Percentiles rank a stretch among this genome's conserved stretches.
phyloP scores from a whole-genome alignment of 164 flowering plant genomes.

The Annona squamosa region DNA sequence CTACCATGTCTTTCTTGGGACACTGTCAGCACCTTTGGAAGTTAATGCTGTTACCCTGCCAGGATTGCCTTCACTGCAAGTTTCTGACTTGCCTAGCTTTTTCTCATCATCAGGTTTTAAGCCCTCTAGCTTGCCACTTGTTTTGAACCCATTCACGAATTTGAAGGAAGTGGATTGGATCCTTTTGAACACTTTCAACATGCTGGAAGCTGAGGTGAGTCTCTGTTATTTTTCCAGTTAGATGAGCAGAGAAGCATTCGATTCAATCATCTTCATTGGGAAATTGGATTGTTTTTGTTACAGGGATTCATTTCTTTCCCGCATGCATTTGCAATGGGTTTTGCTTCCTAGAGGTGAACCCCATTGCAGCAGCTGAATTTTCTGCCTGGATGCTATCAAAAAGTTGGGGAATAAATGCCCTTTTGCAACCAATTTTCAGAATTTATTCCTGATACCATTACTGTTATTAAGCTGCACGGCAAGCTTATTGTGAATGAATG shows the following conservation, averaged over 20 bases:
- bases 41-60: constrained; percentile 18
- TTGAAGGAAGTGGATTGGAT: constrained; percentile 19
- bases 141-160: constrained; percentile 19
- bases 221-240: neutral
- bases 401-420: too few relatives aligned
- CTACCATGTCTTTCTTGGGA: constrained; percentile 15
- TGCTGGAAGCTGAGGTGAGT: constrained; percentile 19
- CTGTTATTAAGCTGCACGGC: too few relatives aligned
- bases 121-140: constrained; percentile 5
- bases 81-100: constrained; percentile 34
- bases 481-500: too few relatives aligned
- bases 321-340: neutral
- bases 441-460: too few relatives aligned
- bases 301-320: neutral
- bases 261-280: neutral
- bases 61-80: constrained; percentile 20
- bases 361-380: too few relatives aligned
- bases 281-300: too few relatives aligned
- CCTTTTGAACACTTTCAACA: constrained; percentile 18
- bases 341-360: too few relatives aligned
- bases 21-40: neutral
- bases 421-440: too few relatives aligned
- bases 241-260: neutral
- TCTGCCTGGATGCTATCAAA: too few relatives aligned
- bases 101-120: neutral